Base-by-base conservation (phyloP, 2,329 filamentous ascomycete genomes). In the Cladosporium sphaerospermum region DNA sequence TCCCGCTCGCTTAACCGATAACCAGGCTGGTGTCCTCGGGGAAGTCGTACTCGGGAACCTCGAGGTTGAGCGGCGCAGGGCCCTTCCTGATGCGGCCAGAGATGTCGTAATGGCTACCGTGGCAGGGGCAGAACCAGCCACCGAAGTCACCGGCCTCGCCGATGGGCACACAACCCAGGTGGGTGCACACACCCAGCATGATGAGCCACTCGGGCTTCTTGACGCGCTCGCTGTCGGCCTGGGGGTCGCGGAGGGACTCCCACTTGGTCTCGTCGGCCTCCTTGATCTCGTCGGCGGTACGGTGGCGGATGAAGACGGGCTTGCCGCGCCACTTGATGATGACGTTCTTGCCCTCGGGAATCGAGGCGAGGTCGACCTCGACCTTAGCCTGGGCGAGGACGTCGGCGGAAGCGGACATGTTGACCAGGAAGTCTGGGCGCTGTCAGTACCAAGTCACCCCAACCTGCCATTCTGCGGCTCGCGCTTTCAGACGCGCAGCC, bases 251-350 rank as follows among this genome's bases (percentile, higher is more conserved):
- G 67, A 99, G 83, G 61, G 81, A 73, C 67, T 89, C 74, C 74
- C 95, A 81, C 73, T 95, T 87, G 73, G 89, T 83, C 71, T 85
- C 82, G 78, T 96, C 90, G 73, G 93, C 93, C 76, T 96, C 88
- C 69, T 90, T 84, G 78, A 99, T 97, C 79, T 99, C 93, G 68
- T 81, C 79, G 67, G 83, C 76, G 66, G 93, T 99, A 71, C 93
- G 89, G 86, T 99, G 93, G 74, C 93, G 91, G 83, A 99, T 90
- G 81, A 99, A 99, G 73, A 99, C 90, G 74, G 93, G 93, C 88
- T 99, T 99, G 74, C 93, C 93, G 81, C 93, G 88, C 93, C 93
- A 99, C 81, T 99, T 99, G 82, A 99, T 95, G 74, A 99, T 95
- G 73, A 99, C 93, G 79, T 99, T 99, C 88, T 97, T 99, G 82